These are phyloP conservation scores for Penicillium salamii DNA, from an alignment of 495 filamentous ascomycete species.

Conservation along the genomic window DNA sequence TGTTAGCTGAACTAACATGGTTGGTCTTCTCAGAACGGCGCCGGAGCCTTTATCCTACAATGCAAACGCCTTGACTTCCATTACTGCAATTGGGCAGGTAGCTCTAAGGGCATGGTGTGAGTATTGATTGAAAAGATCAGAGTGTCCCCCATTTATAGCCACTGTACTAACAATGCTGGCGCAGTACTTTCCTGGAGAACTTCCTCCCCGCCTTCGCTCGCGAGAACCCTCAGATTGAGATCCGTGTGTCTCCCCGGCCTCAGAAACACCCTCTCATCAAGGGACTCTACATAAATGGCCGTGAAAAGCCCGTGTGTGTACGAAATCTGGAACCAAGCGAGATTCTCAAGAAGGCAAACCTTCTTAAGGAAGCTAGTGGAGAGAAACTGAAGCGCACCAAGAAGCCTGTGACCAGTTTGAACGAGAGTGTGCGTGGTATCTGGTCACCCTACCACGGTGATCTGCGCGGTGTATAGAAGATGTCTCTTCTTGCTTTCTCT, in stretches of 20 bases:
- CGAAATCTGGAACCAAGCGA: slow-evolving; percentile 77
- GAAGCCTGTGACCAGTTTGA: slow-evolving; percentile 82
- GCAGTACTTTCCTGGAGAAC: slow-evolving; percentile 75
- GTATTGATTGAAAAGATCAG: slow-evolving; percentile 20
- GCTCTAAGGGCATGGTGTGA: slow-evolving; percentile 92
- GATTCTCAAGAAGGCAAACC: slow-evolving; percentile 74
- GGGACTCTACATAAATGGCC: slow-evolving; percentile 88
- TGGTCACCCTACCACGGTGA: slow-evolving; percentile 91
- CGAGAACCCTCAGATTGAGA: slow-evolving; percentile 83
- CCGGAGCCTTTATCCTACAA: slow-evolving; percentile 95
- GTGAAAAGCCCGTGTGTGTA: slow-evolving; percentile 82
- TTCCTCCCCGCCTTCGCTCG: slow-evolving; percentile 72
- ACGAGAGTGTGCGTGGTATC: slow-evolving; percentile 89
- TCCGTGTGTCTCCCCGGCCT: slow-evolving; percentile 84
- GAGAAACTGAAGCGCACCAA: slow-evolving; percentile 76
- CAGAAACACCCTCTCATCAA: slow-evolving; percentile 81
- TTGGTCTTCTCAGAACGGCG: slow-evolving; percentile 68
- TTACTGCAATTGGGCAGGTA: slow-evolving; percentile 94
- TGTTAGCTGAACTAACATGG: slow-evolving; percentile 1
- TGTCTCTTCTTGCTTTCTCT: slow-evolving; percentile 18
- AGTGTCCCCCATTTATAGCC: not conserved
- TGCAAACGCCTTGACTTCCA: slow-evolving; percentile 94
- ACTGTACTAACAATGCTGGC: slow-evolving; percentile 1
- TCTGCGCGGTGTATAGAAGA: slow-evolving; percentile 38
- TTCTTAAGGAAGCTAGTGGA: slow-evolving; percentile 80